These are phyloP conservation scores for Fusarium brachygibbosum DNA, from an alignment of 2,329 filamentous ascomycete genomes.

Conservation along the genomic window DNA sequence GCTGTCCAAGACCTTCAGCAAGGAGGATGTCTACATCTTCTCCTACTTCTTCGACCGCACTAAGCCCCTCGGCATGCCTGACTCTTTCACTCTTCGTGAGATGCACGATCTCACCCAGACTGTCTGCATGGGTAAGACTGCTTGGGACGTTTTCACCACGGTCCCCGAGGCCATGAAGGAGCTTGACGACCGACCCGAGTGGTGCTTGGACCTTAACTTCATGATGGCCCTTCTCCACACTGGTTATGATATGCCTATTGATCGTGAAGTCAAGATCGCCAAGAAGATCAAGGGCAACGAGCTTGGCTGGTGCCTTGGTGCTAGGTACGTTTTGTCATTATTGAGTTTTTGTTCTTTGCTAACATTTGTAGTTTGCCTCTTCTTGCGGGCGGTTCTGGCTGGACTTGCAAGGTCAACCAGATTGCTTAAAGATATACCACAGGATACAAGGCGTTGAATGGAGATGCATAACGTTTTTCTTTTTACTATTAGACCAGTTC, in stretches of 20 bases:
- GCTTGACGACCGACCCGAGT: conserved; percentile 85
- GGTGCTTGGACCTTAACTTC: conserved; percentile 95
- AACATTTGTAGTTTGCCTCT: conserved; percentile 77
- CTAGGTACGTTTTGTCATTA: conserved; percentile 74
- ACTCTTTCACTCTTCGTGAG: conserved; percentile 92
- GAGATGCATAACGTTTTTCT: conserved; percentile 41
- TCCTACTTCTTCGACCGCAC: conserved; percentile 99
- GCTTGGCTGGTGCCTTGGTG: conserved; percentile 96
- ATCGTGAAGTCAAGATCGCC: conserved; percentile 95
- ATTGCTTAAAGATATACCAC: conserved; percentile 64
- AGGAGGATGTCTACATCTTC: conserved; percentile 95
- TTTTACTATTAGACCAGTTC: conserved; percentile 40
- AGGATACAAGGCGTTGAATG: conserved; percentile 45
- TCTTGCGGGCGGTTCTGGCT: conserved; percentile 84
- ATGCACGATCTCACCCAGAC: conserved; percentile 86
- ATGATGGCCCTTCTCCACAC: conserved; percentile 94
- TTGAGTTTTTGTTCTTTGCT: conserved; percentile 18
- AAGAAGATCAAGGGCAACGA: conserved; percentile 99
- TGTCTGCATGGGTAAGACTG: conserved; percentile 82
- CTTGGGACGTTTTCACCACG: conserved; percentile 84
- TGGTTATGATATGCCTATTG: conserved; percentile 97
- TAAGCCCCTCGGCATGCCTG: conserved; percentile 95
- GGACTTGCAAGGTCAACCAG: conserved; percentile 88
- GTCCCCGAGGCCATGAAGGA: conserved; percentile 85
- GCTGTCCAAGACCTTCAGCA: conserved; percentile 89